Evolutionary conservation across 306 rosid genomes (phyloP), one percentile per base, ranked within the genome.

Genomic region (Gynostemma pentaphyllum): DNA sequence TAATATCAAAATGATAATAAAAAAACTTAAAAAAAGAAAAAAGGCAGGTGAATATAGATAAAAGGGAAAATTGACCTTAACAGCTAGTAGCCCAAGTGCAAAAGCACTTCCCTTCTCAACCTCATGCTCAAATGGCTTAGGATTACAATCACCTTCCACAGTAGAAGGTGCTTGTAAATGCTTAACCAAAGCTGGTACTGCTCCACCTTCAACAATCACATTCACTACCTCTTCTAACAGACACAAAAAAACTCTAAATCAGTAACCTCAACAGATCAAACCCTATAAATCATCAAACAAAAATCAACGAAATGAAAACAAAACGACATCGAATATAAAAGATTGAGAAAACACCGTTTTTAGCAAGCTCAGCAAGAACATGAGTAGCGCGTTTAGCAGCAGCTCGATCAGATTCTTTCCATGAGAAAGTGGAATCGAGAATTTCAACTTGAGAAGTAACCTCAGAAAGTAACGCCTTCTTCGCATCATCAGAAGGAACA

Each of bases 21-120:
- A 34, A 60, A 60, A 60, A 7, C 32, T 37, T 5, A 14, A 19
- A 1, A n/a, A n/a, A 5, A 4, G 26, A 45, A 64, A 64, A 26
- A 28, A 12, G 7, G 68, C 32, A 52, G 10, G 47, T 30, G 16
- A 30, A 34, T n/a, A n/a, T 10, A 23, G 14, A 14, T 6, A 24
- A 5, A 24, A 4, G 16, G 40, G n/a, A 2, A 65, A 62, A 44
- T 62, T 69, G 67, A 86, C 99, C 96, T 88, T 88, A 40, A 92
- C 99, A 28, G 99, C 99, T 54, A 92, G 96, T 69, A 92, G 96
- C 49, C 99, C 99, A 37, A 92, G 70, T 0, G 99, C 95, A 75
- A 92, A 92, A 36, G 99, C 99, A 66, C 95, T 81, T 53, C 99
- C 96, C 74, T 92, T 92, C 87, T 92, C 99, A 16, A 92, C 99